These are phyloP conservation scores for Vickermania ingenoplastis DNA, from an alignment of 208 protist genomes.

Conservation along the genomic window DNA sequence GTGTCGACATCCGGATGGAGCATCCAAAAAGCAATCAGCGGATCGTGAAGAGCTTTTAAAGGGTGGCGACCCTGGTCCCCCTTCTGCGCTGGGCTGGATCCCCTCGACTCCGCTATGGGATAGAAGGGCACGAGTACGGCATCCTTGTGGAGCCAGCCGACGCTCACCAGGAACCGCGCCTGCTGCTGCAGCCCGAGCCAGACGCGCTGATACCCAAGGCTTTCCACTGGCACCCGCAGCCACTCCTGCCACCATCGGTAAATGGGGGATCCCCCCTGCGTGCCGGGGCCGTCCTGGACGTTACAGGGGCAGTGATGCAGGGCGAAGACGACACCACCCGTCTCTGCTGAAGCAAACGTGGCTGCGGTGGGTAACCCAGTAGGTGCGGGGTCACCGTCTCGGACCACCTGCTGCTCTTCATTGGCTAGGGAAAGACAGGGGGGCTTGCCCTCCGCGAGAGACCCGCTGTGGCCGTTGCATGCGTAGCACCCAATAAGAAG, in stretches of 20 bases:
- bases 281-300: neutral
- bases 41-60: constrained; percentile 1
- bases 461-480: neutral
- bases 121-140: neutral
- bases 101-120: neutral
- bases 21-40: constrained; percentile 10
- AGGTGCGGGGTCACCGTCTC: too few relatives aligned
- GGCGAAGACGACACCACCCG: neutral
- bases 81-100: neutral
- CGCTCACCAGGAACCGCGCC: neutral
- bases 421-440: neutral
- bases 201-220: neutral
- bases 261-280: neutral
- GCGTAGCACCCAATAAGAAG: neutral
- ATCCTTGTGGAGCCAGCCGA: neutral
- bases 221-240: too few relatives aligned
- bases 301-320: neutral
- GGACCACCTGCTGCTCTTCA: too few relatives aligned
- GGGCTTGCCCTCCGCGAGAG: neutral
- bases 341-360: too few relatives aligned
- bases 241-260: neutral
- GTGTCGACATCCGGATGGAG: constrained; percentile 10
- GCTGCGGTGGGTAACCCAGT: too few relatives aligned
- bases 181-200: neutral
- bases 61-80: neutral